Conservation (phyloP, 768 basidiomycete genomes). For the Pleurotus djamor region DNA sequence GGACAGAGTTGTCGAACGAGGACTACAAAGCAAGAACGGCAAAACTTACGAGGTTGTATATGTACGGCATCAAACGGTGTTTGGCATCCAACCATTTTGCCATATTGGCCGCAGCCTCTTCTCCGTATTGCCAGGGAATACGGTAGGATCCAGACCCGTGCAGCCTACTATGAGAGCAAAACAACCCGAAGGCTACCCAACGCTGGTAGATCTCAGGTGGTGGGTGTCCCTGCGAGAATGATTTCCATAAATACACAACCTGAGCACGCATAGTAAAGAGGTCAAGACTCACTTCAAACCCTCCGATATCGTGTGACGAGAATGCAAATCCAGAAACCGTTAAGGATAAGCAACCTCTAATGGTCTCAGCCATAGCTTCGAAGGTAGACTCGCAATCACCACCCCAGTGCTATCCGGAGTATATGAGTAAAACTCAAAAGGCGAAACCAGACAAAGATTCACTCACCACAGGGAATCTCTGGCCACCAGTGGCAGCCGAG, state of each 20-base stretch:
- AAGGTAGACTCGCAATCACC: slow-evolving; percentile 78
- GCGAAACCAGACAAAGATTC: neutral
- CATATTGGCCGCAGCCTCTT: slow-evolving; percentile 65
- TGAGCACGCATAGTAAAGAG: neutral
- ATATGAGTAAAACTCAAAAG: neutral
- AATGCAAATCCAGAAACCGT: slow-evolving; percentile 70
- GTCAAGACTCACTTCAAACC: slow-evolving; percentile 53
- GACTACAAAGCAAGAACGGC: neutral
- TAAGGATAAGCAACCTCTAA: slow-evolving; percentile 65
- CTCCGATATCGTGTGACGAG: slow-evolving; percentile 76
- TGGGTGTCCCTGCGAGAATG: slow-evolving; percentile 51
- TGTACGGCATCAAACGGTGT: slow-evolving; percentile 73
- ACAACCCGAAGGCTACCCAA: slow-evolving; percentile 76
- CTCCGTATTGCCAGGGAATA: slow-evolving; percentile 76
- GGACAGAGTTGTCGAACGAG: neutral
- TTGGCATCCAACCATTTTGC: slow-evolving; percentile 60
- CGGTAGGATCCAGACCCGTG: slow-evolving; percentile 76
- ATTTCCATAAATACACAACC: neutral
- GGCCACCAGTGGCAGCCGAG: slow-evolving; percentile 66
- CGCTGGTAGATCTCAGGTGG: slow-evolving; percentile 70
- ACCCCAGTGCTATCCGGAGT: slow-evolving; percentile 49
- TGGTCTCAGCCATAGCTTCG: slow-evolving; percentile 76
- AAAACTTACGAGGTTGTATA: slow-evolving; percentile 49
- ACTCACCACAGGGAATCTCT: slow-evolving; percentile 22
- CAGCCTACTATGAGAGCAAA: slow-evolving; percentile 73